phyloP scores from a whole-genome alignment of 495 filamentous ascomycete species.

The Halenospora varia region DNA sequence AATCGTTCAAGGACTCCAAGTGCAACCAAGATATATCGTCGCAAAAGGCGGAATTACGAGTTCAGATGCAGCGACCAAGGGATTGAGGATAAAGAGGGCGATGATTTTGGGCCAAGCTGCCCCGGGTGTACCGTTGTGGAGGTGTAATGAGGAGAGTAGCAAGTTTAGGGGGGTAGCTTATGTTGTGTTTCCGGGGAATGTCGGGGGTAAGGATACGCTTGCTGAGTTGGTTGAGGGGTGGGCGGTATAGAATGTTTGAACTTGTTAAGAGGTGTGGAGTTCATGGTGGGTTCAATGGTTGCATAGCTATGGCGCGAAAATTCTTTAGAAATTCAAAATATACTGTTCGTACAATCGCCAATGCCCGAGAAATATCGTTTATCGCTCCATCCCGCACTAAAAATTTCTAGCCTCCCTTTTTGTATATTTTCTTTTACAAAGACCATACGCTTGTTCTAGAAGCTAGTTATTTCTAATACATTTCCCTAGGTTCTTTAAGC shows the following conservation, averaged over 20 bases:
- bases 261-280: neutral
- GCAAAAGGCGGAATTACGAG: constrained; percentile 53
- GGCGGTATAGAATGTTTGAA: too few relatives aligned
- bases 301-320: too few relatives aligned
- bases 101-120: constrained; percentile 49
- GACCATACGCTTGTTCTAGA: too few relatives aligned
- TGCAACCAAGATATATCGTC: constrained; percentile 48
- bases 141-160: constrained; percentile 45
- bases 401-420: too few relatives aligned
- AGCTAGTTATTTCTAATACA: too few relatives aligned
- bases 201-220: constrained; percentile 42
- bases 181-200: constrained; percentile 56
- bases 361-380: too few relatives aligned
- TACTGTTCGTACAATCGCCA: too few relatives aligned
- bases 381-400: too few relatives aligned
- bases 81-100: constrained; percentile 47
- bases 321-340: too few relatives aligned
- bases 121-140: constrained; percentile 52
- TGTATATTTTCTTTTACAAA: too few relatives aligned
- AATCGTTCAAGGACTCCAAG: constrained; percentile 37
- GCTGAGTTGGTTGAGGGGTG: constrained; percentile 14
- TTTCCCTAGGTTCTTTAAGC: too few relatives aligned
- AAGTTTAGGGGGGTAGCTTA: constrained; percentile 43
- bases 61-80: constrained; percentile 50
- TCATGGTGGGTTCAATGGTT: too few relatives aligned